Base-by-base conservation (phyloP, 2,329 filamentous ascomycete species). In the Orbilia blumenaviensis region DNA sequence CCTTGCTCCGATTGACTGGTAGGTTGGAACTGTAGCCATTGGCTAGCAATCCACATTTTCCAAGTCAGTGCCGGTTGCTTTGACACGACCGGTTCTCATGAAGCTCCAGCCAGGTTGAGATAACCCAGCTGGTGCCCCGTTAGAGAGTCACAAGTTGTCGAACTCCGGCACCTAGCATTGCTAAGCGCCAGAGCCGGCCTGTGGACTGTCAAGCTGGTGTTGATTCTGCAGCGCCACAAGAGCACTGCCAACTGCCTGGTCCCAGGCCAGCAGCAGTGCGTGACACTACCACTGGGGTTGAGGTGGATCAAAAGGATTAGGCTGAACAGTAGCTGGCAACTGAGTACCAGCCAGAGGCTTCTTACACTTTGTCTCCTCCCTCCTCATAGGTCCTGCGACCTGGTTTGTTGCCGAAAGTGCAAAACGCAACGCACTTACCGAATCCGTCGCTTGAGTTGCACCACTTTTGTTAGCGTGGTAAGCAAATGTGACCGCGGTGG, bases 321-420 rank as follows among this genome's bases (percentile, higher is more conserved):
- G 25, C 25, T 50, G 9, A 50, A 50, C 12, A 29, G 32, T 50
- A 50, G 12, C 18, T 50, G 10, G 14, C 16, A 50, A 29, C 12
- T 50, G 8, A 50, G 14, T 50, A 50, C 14, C 14, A 50, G 10
- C 25, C 14, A 50, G 9, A 50, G 12, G 9, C 25, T 50, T 69
- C 56, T 36, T 46, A 69, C 34, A 69, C 27, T 44, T 62, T 44
- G 14, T 48, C 16, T 64, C 27, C 23, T 63, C 48, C 16, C 29
- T 38, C 9, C 25, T 52, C 48, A 50, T 36, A 48, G 8, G n/a
- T 62, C 29, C 41, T 29, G 16, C 25, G 14, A 29, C 46, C 25
- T 14, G 2, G 2, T 2, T 16, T n/a, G 25, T 50, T 50, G 14
- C 12, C 25, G 6, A 29, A 50, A 50, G 14, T 50, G 14, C 23